Percentiles rank a stretch among this genome's conserved stretches.
Conservation (phyloP, 176 grass and related monocot species). For the Neostapfia colusana region DNA sequence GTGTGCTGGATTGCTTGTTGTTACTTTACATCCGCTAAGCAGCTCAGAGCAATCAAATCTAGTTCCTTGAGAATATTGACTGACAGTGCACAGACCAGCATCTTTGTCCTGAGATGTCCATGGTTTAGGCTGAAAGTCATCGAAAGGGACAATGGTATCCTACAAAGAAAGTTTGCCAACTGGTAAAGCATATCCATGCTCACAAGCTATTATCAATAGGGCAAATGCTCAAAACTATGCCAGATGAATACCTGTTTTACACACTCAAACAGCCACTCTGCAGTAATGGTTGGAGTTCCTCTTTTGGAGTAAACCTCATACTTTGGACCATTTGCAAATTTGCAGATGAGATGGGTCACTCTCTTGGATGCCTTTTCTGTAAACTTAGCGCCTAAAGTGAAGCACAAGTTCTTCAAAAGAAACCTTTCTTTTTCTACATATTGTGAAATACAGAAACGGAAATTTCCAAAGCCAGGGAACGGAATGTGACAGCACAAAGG, state of each 20-base stretch:
- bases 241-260: conserved; percentile 57
- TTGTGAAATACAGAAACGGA: conserved; percentile 70
- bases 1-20: conserved; percentile 46
- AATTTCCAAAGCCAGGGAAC: conserved; percentile 65
- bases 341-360: conserved; percentile 85
- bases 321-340: conserved; percentile 61
- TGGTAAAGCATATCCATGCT: conserved; percentile 4
- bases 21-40: conserved; percentile 32
- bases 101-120: conserved; percentile 61
- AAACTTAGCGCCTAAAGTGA: conserved; percentile 72
- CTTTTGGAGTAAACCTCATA: conserved; percentile 65
- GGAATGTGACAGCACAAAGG: conserved; percentile 77
- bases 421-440: conserved; percentile 69
- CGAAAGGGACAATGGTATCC: conserved; percentile 65
- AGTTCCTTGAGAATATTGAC: conserved; percentile 67
- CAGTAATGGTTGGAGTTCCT: conserved; percentile 58
- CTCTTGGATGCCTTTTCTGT: conserved; percentile 55
- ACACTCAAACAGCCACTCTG: conserved; percentile 89
- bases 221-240: conserved; percentile 32
- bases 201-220: conserved; percentile 12
- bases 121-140: conserved; percentile 66
- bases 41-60: conserved; percentile 48
- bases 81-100: conserved; percentile 56
- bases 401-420: conserved; percentile 82
- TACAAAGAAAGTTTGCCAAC: conserved; percentile 35